Base-by-base conservation (phyloP, 805 yeast genomes). In the Candida xiaguanensis region DNA sequence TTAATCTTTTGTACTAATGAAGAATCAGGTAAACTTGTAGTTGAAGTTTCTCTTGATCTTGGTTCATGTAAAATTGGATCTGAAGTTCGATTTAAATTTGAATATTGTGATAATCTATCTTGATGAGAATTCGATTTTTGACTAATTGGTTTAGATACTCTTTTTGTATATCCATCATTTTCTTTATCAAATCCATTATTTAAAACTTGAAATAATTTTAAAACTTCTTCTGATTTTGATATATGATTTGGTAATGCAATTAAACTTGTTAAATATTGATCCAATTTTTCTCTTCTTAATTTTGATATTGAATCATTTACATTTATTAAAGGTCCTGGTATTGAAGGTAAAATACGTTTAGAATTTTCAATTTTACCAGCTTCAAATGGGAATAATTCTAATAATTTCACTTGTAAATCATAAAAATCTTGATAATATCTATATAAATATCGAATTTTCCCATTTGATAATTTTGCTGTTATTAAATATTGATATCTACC, bases 361-460 rank as follows among this genome's bases (percentile, higher is more conserved):
- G 78, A 71, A 60, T 85, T 85, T 39, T 80, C 82, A 31, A 79
- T 81, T 49, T 87, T 80, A 11, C 97, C 97, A 7, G 97, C 95
- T 61, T 91, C 99, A 44, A 75, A 79, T 6, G 97, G 97, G 70
- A 85, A 93, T 19, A 80, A 72, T 51, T 85, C 93, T 36, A 91
- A 69, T 36, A 93, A 67, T 45, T 74, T 78, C 38, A 89, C 89
- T 58, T 93, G 99, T 56, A 90, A 77, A 58, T 93, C 95, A 60
- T 90, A 93, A 57, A 93, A 93, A 64, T 93, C 99, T 59, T 91
- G 96, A 63, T 93, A 93, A 63, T 76, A 90, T 43, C 99, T 74
- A 60, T 93, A 88, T 46, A 93, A 67, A 43, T 79, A 77, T 42
- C 96, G 72, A 15, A 63, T 58, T 38, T 72, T 71, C n/a, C 91